phyloP scores from a whole-genome alignment of 352 stramenopile genomes.

The Pythium rishiriense region DNA sequence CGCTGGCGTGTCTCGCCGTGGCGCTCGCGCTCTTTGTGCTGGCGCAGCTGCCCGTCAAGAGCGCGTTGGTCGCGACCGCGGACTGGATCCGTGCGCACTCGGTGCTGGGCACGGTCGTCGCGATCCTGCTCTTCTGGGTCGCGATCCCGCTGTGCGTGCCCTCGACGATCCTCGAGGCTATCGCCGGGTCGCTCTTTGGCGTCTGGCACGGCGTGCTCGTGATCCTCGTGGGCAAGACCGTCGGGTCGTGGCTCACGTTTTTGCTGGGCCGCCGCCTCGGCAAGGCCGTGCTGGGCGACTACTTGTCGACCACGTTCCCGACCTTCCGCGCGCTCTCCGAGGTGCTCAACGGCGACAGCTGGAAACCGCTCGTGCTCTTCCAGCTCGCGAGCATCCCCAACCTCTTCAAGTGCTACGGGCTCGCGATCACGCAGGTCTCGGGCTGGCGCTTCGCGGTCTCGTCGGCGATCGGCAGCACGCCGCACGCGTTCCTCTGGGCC shows the following conservation, averaged over 20 bases:
- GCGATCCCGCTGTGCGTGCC: constrained; percentile 72
- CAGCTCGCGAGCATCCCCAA: constrained; percentile 81
- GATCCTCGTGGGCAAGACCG: constrained; percentile 67
- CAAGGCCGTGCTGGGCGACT: constrained; percentile 59
- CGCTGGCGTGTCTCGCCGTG: neutral
- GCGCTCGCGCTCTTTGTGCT: constrained; percentile 35
- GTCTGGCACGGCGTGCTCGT: constrained; percentile 50
- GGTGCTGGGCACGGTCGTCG: constrained; percentile 48
- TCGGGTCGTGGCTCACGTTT: constrained; percentile 69
- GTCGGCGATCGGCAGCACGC: constrained; percentile 49
- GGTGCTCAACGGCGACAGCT: constrained; percentile 62
- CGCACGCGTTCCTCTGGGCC: constrained; percentile 69
- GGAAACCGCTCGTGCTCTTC: constrained; percentile 78
- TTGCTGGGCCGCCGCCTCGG: constrained; percentile 53
- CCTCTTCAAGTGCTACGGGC: constrained; percentile 77
- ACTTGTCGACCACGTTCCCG: constrained; percentile 59
- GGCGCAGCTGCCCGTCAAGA: constrained; percentile 42
- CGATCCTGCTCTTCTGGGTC: constrained; percentile 58
- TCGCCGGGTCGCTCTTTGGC: constrained; percentile 68
- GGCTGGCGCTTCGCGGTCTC: constrained; percentile 55
- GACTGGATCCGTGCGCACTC: constrained; percentile 55
- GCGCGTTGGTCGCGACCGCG: constrained; percentile 39
- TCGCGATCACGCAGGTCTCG: constrained; percentile 73
- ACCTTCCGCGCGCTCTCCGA: constrained; percentile 69
- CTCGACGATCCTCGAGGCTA: constrained; percentile 63